Evolutionary conservation across 495 filamentous ascomycete species (phyloP).

Genomic region (Penicillium daleae): DNA sequence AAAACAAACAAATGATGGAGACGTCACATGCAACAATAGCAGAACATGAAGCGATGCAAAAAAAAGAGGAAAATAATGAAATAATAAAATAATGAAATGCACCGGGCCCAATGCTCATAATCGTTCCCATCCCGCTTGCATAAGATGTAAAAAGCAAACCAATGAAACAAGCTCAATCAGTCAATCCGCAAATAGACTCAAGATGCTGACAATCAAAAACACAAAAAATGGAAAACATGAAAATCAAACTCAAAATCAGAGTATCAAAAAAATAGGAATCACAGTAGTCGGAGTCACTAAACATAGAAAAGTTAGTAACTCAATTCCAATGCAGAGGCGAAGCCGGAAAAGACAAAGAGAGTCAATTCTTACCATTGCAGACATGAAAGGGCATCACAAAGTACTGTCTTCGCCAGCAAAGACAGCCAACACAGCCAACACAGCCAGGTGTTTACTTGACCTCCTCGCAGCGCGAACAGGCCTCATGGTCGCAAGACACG

Average conservation of each 20-base stretch:
- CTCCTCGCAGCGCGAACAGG: slow-evolving; percentile 34
- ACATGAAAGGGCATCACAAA: not conserved
- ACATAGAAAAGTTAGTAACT: not conserved
- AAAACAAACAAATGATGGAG: not conserved
- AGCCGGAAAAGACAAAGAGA: not conserved
- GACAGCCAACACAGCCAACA: slow-evolving; percentile 1
- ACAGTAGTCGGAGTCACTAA: slow-evolving; percentile 13
- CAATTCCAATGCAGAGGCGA: slow-evolving; percentile 1
- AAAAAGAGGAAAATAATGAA: slow-evolving; percentile 8
- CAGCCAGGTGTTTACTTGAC: slow-evolving; percentile 35
- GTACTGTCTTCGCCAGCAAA: slow-evolving; percentile 9
- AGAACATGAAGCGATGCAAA: slow-evolving; percentile 9
- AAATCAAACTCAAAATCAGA: not conserved
- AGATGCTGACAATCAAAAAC: not conserved
- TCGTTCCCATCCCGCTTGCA: slow-evolving; percentile 1
- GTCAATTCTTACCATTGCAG: not conserved
- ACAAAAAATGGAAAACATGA: not conserved
- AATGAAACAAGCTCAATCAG: not conserved
- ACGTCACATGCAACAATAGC: slow-evolving; percentile 10
- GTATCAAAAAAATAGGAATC: slow-evolving; percentile 16
- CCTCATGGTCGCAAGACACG: slow-evolving; percentile 36
- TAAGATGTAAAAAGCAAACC: not conserved
- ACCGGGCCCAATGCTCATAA: slow-evolving; percentile 6
- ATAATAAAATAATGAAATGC: slow-evolving; percentile 2
- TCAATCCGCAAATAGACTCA: not conserved